Conservation (phyloP, 352 stramenopile genomes). For the Phytophthora crassamura region DNA sequence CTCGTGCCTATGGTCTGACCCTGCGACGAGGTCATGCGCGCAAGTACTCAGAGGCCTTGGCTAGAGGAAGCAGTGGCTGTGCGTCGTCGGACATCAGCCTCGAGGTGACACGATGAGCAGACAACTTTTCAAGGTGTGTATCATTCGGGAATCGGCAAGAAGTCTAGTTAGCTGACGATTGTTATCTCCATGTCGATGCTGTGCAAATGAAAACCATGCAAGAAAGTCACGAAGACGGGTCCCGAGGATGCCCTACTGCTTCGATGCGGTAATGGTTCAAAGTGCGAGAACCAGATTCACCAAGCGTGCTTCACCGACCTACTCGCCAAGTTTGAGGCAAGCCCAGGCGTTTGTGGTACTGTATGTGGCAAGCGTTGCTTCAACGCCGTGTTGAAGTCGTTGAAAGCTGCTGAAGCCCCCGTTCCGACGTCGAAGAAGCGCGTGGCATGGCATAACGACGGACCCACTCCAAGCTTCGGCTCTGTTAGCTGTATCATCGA, state of each 20-base stretch:
- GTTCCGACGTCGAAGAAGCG: background rate
- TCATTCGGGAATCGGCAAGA: too few relatives aligned
- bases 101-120: too few relatives aligned
- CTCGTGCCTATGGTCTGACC: too few relatives aligned
- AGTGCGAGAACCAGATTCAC: slow-evolving; percentile 10
- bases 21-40: too few relatives aligned
- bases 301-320: slow-evolving; percentile 1
- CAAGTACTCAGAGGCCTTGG: too few relatives aligned
- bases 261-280: background rate
- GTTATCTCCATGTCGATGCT: background rate
- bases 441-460: slow-evolving; percentile 7
- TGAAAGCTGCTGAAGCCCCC: background rate
- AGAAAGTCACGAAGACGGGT: background rate
- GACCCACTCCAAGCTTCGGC: background rate
- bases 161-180: too few relatives aligned
- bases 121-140: too few relatives aligned
- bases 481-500: too few relatives aligned
- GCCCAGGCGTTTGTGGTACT: background rate
- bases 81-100: too few relatives aligned
- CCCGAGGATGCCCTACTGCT: background rate
- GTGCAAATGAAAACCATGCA: slow-evolving; percentile 2
- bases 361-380: slow-evolving; percentile 7
- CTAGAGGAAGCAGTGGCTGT: too few relatives aligned
- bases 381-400: slow-evolving; percentile 1
- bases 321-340: background rate